Conservation (phyloP, 305 asterid genomes). For the Solanum hybrid region DNA sequence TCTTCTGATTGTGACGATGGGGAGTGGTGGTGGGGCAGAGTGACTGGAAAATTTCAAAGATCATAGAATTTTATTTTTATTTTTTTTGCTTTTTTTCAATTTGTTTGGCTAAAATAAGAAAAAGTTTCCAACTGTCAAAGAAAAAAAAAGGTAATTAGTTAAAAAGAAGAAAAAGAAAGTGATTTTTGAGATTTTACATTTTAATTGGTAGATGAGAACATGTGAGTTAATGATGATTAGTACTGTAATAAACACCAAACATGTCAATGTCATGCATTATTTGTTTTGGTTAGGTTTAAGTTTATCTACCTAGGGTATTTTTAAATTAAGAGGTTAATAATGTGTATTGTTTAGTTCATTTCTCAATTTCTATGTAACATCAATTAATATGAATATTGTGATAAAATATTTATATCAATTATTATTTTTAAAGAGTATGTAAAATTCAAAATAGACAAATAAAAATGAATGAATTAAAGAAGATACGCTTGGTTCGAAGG, state of each 20-base stretch:
- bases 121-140: neutral
- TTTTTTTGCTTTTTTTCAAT: neutral
- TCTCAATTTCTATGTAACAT: neutral
- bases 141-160: neutral
- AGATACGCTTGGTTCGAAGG: neutral
- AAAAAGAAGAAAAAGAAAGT: neutral
- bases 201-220: neutral
- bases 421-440: neutral
- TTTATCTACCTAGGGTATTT: neutral
- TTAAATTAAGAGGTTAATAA: neutral
- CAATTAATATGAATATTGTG: neutral
- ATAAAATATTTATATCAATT: neutral
- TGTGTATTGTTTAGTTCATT: neutral
- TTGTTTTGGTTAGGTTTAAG: neutral
- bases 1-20: neutral
- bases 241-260: neutral
- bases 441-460: neutral
- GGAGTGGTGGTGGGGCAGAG: conserved; percentile 3
- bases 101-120: neutral
- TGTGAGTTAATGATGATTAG: neutral
- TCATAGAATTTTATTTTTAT: neutral
- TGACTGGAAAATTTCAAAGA: neutral
- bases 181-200: neutral
- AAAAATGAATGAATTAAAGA: neutral
- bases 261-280: neutral